These are phyloP conservation scores for Malassezia nana DNA, from an alignment of 1,284 basidiomycete species.

Conservation along the genomic window DNA sequence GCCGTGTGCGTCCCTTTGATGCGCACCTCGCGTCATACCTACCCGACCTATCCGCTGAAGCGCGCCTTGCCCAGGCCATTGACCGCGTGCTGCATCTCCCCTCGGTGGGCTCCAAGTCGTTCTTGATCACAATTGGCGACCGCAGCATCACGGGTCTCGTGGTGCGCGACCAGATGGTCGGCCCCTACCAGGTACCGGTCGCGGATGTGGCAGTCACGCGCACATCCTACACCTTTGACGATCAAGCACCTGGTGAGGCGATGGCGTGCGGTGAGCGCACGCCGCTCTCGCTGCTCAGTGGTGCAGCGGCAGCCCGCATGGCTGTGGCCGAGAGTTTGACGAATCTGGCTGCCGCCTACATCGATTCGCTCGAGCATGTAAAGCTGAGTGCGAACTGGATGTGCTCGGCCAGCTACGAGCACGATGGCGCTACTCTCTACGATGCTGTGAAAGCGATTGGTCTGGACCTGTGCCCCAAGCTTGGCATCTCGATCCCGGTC, in stretches of 20 bases:
- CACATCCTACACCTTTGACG: constrained; percentile 80
- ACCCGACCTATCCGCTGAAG: constrained; percentile 41
- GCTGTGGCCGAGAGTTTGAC: constrained; percentile 88
- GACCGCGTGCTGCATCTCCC: constrained; percentile 79
- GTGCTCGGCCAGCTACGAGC: constrained; percentile 81
- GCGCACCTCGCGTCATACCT: constrained; percentile 62
- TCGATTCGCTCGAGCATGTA: constrained; percentile 63
- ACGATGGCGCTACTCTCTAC: constrained; percentile 83
- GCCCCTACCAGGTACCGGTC: constrained; percentile 95
- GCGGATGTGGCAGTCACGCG: constrained; percentile 94
- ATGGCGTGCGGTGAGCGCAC: constrained; percentile 98
- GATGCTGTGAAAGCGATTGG: constrained; percentile 87
- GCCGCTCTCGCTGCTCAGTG: constrained; percentile 73
- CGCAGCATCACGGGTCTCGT: constrained; percentile 87
- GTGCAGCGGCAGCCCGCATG: constrained; percentile 86
- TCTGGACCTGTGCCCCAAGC: constrained; percentile 82
- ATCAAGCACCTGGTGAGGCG: constrained; percentile 66
- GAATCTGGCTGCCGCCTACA: constrained; percentile 74
- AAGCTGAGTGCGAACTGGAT: constrained; percentile 99
- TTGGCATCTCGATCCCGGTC: constrained; percentile 89
- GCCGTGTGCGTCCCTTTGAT: constrained; percentile 61
- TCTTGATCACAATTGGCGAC: constrained; percentile 97
- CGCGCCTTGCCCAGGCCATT: constrained; percentile 56
- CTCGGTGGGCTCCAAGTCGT: constrained; percentile 86
- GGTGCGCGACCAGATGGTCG: constrained; percentile 95